Base-by-base conservation (phyloP, 106 monocot genomes). In the Dioscorea alata region DNA sequence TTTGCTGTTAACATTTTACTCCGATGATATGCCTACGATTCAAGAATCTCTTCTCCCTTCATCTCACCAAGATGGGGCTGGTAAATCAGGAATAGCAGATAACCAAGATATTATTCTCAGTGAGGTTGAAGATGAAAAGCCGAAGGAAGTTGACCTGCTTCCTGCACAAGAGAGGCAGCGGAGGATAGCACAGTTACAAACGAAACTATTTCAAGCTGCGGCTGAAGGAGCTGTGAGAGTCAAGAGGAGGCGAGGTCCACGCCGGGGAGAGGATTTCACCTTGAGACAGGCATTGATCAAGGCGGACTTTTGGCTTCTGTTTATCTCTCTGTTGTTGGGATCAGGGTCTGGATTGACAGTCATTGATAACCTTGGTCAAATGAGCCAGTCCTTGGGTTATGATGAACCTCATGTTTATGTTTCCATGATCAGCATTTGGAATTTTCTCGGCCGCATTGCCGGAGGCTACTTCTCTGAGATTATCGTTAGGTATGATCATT, bases 361-460 rank as follows among this genome's bases (percentile, higher is more conserved):
- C 12, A 94, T 94, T 42, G 94, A 94, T 65, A 94, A 94, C 65
- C 58, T 94, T 34, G 94, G 94, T 21, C 94, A 94, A 72, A 90
- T 94, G 82, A 87, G 84, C 50, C 74, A 86, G 49, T 90, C 94
- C 54, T 70, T 90, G 75, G 84, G 89, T 50, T 94, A 90, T 65
- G 72, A 80, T 4, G 84, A 89, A 12, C 23, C 84, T 34, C 89
- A 89, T 54, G 80, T 93, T 61, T 93, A 86, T 49, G 93, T 93
- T 2, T 93, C 89, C 34, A 80, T 89, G 93, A 86, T 83, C 67
- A 93, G 93, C 73, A 89, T 93, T 18, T 93, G 93, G 93, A 93
- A 93, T 50, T 93, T 93, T 64, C 84, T 93, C 15, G 93, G 93
- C 12, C 90, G 94, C 12, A 75, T 94, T 48, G 90, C 69, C 50